Evolutionary conservation across 192 early-diverging fungal genomes (phyloP).

Genomic region (Entomortierella lignicola): DNA sequence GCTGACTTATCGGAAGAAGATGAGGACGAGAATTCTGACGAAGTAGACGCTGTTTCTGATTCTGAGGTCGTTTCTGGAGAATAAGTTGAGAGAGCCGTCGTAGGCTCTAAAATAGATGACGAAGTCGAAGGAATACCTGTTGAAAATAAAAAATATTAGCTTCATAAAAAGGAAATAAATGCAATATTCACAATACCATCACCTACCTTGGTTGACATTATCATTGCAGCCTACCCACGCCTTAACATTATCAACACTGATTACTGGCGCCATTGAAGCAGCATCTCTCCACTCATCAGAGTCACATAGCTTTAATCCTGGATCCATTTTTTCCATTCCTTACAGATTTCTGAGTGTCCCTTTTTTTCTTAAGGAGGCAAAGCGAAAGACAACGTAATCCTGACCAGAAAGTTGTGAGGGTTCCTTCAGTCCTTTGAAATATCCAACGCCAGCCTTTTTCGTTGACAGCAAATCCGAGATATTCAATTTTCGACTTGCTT

Average conservation of each 20-base stretch:
- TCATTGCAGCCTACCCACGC: background rate
- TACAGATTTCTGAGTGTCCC: background rate
- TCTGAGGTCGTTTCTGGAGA: background rate
- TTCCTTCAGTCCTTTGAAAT: background rate
- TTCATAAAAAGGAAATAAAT: too few species aligned
- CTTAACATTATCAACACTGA: background rate
- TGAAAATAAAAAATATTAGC: background rate
- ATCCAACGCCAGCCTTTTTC: background rate
- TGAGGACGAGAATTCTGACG: background rate
- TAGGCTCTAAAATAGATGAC: background rate
- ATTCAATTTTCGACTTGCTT: background rate
- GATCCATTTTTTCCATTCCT: background rate
- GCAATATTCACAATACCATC: too few species aligned
- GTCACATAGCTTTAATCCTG: background rate
- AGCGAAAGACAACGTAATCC: background rate
- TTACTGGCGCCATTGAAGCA: background rate
- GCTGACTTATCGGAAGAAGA: background rate
- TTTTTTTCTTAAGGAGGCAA: background rate
- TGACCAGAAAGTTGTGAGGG: background rate
- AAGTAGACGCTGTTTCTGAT: background rate
- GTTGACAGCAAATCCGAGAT: background rate
- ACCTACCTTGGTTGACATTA: background rate
- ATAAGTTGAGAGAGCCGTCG: background rate
- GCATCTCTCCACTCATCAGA: background rate
- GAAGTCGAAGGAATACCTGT: background rate